A percentile compares a stretch with the other conserved stretches of the same genome.
Evolutionary conservation across 495 filamentous ascomycete genomes (phyloP).

Genomic region (Podospora didyma): DNA sequence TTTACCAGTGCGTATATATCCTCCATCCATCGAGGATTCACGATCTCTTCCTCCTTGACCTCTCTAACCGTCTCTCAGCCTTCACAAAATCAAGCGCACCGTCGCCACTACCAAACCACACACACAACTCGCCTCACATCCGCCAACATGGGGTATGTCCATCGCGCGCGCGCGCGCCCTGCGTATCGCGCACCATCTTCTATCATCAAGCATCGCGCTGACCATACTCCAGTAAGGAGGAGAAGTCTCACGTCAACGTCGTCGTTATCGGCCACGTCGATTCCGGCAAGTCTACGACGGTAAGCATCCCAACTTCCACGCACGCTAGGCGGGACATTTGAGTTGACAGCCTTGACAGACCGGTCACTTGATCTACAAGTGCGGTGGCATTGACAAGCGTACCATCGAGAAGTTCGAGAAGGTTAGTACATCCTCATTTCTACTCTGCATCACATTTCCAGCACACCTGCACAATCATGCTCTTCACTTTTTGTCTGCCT

Average conservation of each 20-base stretch:
- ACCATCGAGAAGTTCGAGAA: conserved; percentile 99
- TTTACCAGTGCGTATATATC: conserved; percentile 16
- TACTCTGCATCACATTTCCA: conserved; percentile 12
- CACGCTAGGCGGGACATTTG: conserved; percentile 19
- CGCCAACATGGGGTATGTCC: conserved; percentile 32
- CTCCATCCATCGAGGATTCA: background rate
- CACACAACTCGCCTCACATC: conserved; percentile 9
- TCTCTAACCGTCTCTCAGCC: conserved; percentile 4
- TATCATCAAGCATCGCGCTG: background rate
- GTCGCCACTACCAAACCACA: conserved; percentile 7
- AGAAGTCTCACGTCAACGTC: conserved; percentile 88
- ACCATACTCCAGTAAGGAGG: conserved; percentile 63
- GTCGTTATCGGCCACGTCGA: conserved; percentile 99
- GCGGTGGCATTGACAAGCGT: conserved; percentile 99
- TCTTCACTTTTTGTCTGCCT: conserved; percentile 14
- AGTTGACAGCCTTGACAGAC: conserved; percentile 24
- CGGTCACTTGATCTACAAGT: conserved; percentile 99
- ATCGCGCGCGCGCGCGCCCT: conserved; percentile 1
- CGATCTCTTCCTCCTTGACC: background rate
- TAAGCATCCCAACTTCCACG: conserved; percentile 48
- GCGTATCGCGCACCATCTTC: background rate
- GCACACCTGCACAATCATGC: background rate
- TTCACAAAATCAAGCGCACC: conserved; percentile 21
- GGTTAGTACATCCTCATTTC: conserved; percentile 50
- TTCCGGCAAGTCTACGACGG: conserved; percentile 98